Percentiles rank a stretch among this genome's conserved stretches.
Conservation (phyloP, 768 basidiomycete genomes). For the Leccinum longicurvipes region DNA sequence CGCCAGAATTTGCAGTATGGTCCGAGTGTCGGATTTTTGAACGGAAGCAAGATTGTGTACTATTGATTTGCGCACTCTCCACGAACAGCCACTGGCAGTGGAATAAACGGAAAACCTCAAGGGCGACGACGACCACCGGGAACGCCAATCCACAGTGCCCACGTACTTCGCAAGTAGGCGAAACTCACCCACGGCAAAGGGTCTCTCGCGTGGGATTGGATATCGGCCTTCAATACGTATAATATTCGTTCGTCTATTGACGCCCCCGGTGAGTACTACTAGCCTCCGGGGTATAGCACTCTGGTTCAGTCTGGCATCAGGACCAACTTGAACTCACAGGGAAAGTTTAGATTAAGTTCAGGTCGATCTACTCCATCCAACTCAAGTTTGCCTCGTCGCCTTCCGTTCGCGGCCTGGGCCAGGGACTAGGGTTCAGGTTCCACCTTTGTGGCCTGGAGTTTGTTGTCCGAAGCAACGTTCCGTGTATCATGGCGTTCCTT, state of each 20-base stretch:
- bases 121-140: not conserved
- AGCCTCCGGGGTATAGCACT: not conserved
- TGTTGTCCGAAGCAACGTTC: not conserved
- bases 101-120: not conserved
- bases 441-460: not conserved
- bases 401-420: not conserved
- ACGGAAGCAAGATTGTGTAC: not conserved
- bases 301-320: not conserved
- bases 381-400: not conserved
- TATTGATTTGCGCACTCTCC: not conserved
- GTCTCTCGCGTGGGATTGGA: not conserved
- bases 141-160: not conserved
- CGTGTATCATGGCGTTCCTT: slow-evolving; percentile 9
- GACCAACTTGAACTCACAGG: not conserved
- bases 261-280: not conserved
- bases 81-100: not conserved
- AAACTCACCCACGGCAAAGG: too few relatives aligned
- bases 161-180: not conserved
- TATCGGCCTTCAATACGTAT: not conserved
- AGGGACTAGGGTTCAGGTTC: not conserved
- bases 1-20: not conserved
- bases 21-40: not conserved
- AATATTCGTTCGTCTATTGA: slow-evolving; percentile 1
- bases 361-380: not conserved
- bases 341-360: not conserved